Percentiles rank a stretch among this genome's conserved stretches.
These are phyloP conservation scores for Amanita pseudoporphyria DNA, from an alignment of 768 basidiomycete species.

Conservation along the genomic window DNA sequence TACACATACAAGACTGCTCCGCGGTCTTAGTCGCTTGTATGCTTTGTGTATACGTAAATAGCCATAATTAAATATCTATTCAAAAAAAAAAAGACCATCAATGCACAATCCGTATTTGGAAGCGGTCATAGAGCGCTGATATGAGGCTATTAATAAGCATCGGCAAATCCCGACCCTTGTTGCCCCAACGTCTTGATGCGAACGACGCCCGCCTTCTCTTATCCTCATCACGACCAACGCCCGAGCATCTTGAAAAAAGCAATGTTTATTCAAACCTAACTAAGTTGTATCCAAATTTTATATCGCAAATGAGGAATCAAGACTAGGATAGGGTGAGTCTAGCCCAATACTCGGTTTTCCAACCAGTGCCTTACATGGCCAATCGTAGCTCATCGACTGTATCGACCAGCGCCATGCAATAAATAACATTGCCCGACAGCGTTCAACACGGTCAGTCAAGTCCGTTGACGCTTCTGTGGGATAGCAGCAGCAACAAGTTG, in stretches of 20 bases:
- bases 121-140: too few species aligned
- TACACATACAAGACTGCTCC: too few species aligned
- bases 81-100: too few species aligned
- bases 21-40: too few species aligned
- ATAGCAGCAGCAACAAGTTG: neutral
- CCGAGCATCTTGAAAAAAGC: neutral
- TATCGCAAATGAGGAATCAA: neutral
- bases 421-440: neutral
- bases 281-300: neutral
- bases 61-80: too few species aligned
- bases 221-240: neutral
- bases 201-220: too few species aligned
- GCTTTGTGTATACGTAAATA: too few species aligned
- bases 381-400: neutral
- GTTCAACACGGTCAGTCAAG: neutral
- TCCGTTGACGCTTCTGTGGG: neutral
- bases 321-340: neutral
- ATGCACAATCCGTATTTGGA: too few species aligned
- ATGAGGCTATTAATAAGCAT: too few species aligned
- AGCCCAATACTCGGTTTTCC: neutral
- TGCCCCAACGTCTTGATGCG: neutral
- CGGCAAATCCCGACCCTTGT: too few species aligned
- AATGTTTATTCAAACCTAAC: neutral
- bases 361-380: neutral
- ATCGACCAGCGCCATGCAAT: neutral